A percentile compares a stretch with the other conserved stretches of the same genome.
Evolutionary conservation across 2,329 filamentous ascomycete genomes (phyloP).

Genomic region (Aspergillus sp.): DNA sequence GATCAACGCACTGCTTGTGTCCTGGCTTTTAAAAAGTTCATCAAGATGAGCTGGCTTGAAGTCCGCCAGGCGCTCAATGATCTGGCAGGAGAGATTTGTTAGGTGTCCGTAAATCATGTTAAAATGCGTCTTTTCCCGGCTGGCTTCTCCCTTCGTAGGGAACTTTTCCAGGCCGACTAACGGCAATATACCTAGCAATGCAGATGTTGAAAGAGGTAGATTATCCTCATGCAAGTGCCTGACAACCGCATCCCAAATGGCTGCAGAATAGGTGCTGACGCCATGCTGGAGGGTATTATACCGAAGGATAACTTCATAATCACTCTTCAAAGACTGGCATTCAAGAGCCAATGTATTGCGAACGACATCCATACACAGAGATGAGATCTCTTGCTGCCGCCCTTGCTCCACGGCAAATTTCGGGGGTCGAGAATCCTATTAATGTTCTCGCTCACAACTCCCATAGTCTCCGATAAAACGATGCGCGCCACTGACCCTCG

Average conservation of each 20-base stretch:
- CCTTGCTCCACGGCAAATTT: constrained; percentile 44
- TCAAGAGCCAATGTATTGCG: constrained; percentile 65
- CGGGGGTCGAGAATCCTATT: constrained; percentile 55
- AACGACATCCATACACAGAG: constrained; percentile 60
- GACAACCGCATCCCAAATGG: constrained; percentile 74
- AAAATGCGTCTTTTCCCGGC: constrained; percentile 62
- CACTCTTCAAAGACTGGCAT: constrained; percentile 63
- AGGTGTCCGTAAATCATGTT: constrained; percentile 66
- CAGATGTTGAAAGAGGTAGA: constrained; percentile 67
- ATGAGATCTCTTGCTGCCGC: constrained; percentile 49
- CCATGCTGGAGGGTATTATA: constrained; percentile 61
- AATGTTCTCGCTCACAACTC: constrained; percentile 43
- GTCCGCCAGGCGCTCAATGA: constrained; percentile 74
- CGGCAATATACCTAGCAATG: constrained; percentile 65
- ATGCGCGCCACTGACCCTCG: constrained; percentile 43
- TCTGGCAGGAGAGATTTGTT: constrained; percentile 61
- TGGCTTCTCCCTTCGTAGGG: constrained; percentile 42
- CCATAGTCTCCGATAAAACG: constrained; percentile 45
- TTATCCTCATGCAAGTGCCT: constrained; percentile 63
- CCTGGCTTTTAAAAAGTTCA: constrained; percentile 61
- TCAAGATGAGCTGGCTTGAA: constrained; percentile 67
- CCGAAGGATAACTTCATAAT: constrained; percentile 62
- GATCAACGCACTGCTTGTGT: constrained; percentile 69
- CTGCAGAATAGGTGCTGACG: constrained; percentile 64
- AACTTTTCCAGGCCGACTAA: constrained; percentile 75